Conservation (phyloP, 148 eudicot genomes). For the Linanthus parryae region DNA sequence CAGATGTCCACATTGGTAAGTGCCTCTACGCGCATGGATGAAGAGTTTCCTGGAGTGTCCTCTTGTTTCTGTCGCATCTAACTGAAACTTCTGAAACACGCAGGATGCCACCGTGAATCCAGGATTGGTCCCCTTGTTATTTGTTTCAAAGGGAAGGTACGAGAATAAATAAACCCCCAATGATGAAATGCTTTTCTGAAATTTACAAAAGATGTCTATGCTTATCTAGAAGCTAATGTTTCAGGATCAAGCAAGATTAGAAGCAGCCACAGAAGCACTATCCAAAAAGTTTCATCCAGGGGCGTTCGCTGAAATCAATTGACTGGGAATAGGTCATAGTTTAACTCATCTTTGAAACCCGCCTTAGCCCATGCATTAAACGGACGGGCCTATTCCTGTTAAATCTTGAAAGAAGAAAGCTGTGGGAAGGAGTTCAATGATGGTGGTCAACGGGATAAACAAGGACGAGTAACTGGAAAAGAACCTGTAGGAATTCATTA, state of each 20-base stretch:
- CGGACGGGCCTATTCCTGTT: no score
- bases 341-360: no score
- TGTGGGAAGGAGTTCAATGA: no score
- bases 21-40: neutral
- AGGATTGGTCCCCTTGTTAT: constrained; percentile 66
- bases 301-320: constrained; percentile 27
- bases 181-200: neutral
- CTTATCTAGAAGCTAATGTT: constrained; percentile 1
- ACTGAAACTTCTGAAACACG: constrained; percentile 8
- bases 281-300: constrained; percentile 47
- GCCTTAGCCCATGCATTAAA: no score
- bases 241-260: constrained; percentile 63
- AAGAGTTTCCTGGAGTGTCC: neutral
- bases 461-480: no score
- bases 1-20: constrained; percentile 78
- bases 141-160: constrained; percentile 77
- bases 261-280: constrained; percentile 51
- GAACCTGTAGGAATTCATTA: no score
- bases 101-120: constrained; percentile 81
- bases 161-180: neutral
- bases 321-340: no score
- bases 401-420: no score
- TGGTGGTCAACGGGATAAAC: no score
- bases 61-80: constrained; percentile 6
- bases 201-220: neutral